Conservation (phyloP, 345 rosid species). For the Microthlaspi erraticum region DNA sequence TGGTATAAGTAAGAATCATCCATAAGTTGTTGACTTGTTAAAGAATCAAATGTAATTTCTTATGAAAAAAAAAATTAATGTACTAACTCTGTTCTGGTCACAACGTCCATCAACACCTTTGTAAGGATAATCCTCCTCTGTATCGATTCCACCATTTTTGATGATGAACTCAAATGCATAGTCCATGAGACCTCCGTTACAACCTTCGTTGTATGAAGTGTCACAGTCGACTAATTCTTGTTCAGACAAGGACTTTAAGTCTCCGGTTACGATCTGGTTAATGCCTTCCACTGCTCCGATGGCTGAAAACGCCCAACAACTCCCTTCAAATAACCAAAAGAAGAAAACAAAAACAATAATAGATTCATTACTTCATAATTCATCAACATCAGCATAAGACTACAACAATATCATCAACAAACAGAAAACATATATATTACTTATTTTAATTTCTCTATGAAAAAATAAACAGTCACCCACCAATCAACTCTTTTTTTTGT, state of each 20-base stretch:
- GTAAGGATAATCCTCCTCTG: conserved; percentile 80
- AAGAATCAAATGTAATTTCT: neutral
- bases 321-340: conserved; percentile 50
- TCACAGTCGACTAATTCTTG: conserved; percentile 90
- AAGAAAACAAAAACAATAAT: neutral
- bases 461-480: neutral
- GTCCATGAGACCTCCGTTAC: conserved; percentile 91
- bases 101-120: conserved; percentile 56
- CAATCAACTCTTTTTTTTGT: neutral
- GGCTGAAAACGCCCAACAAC: conserved; percentile 95
- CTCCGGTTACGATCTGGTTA: conserved; percentile 71
- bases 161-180: conserved; percentile 72
- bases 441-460: conserved; percentile 7
- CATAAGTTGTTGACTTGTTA: conserved; percentile 13
- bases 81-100: conserved; percentile 57
- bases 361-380: conserved; percentile 1
- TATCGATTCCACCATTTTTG: conserved; percentile 70
- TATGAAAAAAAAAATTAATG: neutral
- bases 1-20: neutral
- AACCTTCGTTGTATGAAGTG: conserved; percentile 63
- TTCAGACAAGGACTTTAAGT: conserved; percentile 65
- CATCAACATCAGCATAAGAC: neutral
- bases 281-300: conserved; percentile 86
- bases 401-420: neutral
- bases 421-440: conserved; percentile 1